Percentiles rank a stretch among this genome's conserved stretches.
Conservation (phyloP, 345 rosid species). For the Alliaria petiolata region DNA sequence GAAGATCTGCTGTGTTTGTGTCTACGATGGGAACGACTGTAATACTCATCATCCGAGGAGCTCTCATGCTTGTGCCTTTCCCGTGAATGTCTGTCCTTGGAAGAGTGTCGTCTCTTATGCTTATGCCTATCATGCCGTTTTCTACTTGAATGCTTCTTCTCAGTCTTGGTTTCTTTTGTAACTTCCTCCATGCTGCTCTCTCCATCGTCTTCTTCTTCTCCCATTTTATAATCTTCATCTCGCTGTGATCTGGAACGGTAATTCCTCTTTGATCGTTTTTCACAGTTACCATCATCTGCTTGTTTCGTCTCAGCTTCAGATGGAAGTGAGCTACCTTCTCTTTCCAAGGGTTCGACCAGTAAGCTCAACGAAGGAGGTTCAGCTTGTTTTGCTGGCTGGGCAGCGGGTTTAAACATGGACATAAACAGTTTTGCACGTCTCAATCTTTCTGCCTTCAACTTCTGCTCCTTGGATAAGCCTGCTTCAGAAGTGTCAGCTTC, state of each 20-base stretch:
- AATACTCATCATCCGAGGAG: conserved; percentile 39
- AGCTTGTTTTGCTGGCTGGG: conserved; percentile 49
- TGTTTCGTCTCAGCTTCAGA: conserved; percentile 37
- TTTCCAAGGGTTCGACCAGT: conserved; percentile 68
- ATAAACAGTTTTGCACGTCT: conserved; percentile 94
- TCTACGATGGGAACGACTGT: conserved; percentile 23
- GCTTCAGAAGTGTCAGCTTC: conserved; percentile 77
- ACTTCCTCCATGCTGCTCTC: conserved; percentile 40
- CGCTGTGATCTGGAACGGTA: conserved; percentile 57
- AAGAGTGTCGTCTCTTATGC: conserved; percentile 45
- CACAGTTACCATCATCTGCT: conserved; percentile 48
- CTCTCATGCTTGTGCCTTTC: conserved; percentile 35
- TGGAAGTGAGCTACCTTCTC: conserved; percentile 48
- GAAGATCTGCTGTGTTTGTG: conserved; percentile 20
- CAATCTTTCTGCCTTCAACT: conserved; percentile 88
- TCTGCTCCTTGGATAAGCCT: conserved; percentile 63
- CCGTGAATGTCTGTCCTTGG: conserved; percentile 36
- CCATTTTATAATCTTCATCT: conserved; percentile 40
- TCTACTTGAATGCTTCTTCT: conserved; percentile 42
- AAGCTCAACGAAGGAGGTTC: conserved; percentile 40
- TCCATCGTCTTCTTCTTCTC: conserved; percentile 37
- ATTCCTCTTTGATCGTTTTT: conserved; percentile 62
- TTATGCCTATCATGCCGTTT: conserved; percentile 46
- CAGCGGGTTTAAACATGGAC: conserved; percentile 64
- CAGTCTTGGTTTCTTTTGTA: conserved; percentile 37